Conservation (phyloP, 1,139 yeast species). For the Geotrichum cucujoidarum region DNA sequence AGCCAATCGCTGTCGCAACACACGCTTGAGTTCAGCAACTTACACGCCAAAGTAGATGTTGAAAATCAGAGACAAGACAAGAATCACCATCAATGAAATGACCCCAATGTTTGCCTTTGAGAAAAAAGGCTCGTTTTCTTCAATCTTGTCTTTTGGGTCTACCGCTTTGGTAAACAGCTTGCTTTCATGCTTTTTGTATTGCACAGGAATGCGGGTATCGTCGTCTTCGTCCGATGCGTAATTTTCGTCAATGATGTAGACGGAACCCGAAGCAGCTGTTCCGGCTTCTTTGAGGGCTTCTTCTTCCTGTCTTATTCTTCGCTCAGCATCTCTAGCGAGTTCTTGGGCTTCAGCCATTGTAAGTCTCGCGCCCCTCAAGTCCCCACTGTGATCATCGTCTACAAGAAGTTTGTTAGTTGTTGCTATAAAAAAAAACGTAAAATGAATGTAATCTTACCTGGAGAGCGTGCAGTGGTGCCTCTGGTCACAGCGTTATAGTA, state of each 20-base stretch:
- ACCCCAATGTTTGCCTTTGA: background rate
- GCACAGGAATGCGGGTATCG: too few species aligned
- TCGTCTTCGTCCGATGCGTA: background rate
- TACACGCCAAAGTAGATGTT: slow-evolving; percentile 15
- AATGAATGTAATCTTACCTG: background rate
- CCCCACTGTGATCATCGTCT: slow-evolving; percentile 13
- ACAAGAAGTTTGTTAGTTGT: background rate
- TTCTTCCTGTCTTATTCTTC: background rate
- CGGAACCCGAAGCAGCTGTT: slow-evolving; percentile 10
- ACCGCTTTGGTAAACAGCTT: too few species aligned
- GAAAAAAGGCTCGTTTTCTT: too few species aligned
- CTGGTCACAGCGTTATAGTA: background rate
- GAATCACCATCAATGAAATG: slow-evolving; percentile 1
- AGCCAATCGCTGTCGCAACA: too few species aligned
- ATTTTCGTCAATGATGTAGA: slow-evolving; percentile 12
- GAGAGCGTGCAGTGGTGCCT: too few species aligned
- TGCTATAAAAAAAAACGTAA: background rate
- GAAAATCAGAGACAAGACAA: slow-evolving; percentile 6
- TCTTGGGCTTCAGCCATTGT: background rate
- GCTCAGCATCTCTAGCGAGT: background rate
- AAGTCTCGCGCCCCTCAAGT: background rate
- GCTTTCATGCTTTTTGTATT: too few species aligned
- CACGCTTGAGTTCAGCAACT: background rate
- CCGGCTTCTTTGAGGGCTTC: slow-evolving; percentile 1
- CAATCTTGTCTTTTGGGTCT: too few species aligned